These are phyloP conservation scores for Lachnellula willkommii DNA, from an alignment of 2,329 filamentous ascomycete species.

Conservation along the genomic window DNA sequence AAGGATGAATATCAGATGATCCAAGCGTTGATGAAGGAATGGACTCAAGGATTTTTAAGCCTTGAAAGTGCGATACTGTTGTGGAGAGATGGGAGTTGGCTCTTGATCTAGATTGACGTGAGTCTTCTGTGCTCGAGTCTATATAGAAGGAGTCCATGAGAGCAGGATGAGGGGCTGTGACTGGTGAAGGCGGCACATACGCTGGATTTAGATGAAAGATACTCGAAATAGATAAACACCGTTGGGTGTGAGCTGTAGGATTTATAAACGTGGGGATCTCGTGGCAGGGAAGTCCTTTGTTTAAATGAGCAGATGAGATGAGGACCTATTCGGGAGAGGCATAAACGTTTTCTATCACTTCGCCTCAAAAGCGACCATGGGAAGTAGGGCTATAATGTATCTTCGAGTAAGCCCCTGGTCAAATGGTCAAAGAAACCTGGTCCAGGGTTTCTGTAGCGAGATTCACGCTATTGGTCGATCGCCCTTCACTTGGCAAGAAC, in stretches of 20 bases:
- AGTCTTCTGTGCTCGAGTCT: conserved; percentile 28
- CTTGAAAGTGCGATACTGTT: conserved; percentile 27
- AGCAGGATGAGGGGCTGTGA: conserved; percentile 26
- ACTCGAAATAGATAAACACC: conserved; percentile 24
- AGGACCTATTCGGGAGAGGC: conserved; percentile 29
- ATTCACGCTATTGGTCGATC: conserved; percentile 8
- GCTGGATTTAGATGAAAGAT: conserved; percentile 19
- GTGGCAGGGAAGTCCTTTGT: conserved; percentile 11
- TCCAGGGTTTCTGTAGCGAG: not conserved
- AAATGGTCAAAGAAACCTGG: not conserved
- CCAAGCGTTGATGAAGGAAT: conserved; percentile 14
- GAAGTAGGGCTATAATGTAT: conserved; percentile 26
- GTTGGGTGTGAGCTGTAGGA: conserved; percentile 13
- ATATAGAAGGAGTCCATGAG: conserved; percentile 31
- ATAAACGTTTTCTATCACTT: conserved; percentile 24
- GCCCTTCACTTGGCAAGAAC: conserved; percentile 5
- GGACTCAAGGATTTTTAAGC: conserved; percentile 24
- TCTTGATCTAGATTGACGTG: conserved; percentile 31
- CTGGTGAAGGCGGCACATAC: conserved; percentile 28
- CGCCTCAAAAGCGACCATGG: conserved; percentile 24
- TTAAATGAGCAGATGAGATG: conserved; percentile 12
- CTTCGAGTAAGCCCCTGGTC: not conserved
- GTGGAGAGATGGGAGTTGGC: conserved; percentile 29
- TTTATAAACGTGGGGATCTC: conserved; percentile 22
- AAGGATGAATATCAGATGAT: conserved; percentile 14